These are phyloP conservation scores for Suillus fuscotomentosus DNA, from an alignment of 768 basidiomycete genomes.

Conservation along the genomic window DNA sequence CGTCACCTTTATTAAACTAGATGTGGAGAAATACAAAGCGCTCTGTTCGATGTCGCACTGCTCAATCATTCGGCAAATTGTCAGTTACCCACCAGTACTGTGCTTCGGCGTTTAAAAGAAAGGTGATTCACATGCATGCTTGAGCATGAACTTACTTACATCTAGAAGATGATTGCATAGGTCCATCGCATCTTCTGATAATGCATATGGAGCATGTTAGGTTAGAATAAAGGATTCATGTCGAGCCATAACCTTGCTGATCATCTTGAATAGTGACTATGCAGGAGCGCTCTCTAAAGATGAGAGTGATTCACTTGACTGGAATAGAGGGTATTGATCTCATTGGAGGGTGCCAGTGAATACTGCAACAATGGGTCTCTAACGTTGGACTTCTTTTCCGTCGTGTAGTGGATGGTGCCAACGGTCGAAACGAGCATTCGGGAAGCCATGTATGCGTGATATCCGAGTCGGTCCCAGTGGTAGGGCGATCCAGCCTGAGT, in stretches of 20 bases:
- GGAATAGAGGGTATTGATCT: neutral
- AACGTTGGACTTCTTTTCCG: neutral
- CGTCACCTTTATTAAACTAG: constrained; percentile 15
- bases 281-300: neutral
- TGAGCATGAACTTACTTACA: too few species aligned
- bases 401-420: neutral
- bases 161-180: too few species aligned
- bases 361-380: neutral
- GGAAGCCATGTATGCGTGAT: neutral
- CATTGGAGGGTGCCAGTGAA: neutral
- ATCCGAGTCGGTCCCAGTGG: neutral
- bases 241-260: neutral
- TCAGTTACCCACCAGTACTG: too few species aligned
- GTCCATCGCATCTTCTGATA: too few species aligned
- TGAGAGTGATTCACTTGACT: neutral
- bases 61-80: too few species aligned
- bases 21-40: constrained; percentile 22
- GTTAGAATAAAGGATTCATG: too few species aligned
- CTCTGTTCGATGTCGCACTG: constrained; percentile 2
- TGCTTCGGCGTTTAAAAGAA: too few species aligned
- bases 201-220: too few species aligned
- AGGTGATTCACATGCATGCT: too few species aligned
- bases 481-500: neutral
- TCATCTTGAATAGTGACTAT: neutral
- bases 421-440: neutral